phyloP scores from a whole-genome alignment of 257 asterid species.

The Jasminum sambac region DNA sequence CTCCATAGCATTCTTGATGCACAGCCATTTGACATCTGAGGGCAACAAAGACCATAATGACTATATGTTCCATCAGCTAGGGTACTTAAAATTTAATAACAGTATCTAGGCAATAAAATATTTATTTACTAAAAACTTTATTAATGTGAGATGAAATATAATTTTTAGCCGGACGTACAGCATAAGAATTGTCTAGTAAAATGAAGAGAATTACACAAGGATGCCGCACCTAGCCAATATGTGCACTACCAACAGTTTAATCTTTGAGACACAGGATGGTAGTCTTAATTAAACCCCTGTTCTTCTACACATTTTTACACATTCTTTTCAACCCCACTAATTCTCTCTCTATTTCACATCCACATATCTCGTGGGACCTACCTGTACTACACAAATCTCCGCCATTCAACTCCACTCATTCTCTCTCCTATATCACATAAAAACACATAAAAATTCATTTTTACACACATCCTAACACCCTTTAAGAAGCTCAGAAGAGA shows the following conservation, averaged over 20 bases:
- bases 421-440: too few species aligned
- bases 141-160: neutral
- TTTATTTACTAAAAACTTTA: neutral
- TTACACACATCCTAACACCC: too few species aligned
- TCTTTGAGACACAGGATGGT: neutral
- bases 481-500: neutral
- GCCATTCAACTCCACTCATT: too few species aligned
- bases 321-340: too few species aligned
- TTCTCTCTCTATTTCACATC: too few species aligned
- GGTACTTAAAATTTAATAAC: neutral
- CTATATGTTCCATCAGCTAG: slow-evolving; percentile 11
- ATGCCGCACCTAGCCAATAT: slow-evolving; percentile 1
- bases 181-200: slow-evolving; percentile 5
- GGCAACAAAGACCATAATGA: slow-evolving; percentile 27
- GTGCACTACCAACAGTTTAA: neutral
- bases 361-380: too few species aligned
- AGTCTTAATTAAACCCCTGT: slow-evolving; percentile 3
- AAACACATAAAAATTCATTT: too few species aligned
- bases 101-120: neutral
- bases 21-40: slow-evolving; percentile 98
- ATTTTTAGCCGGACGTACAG: neutral
- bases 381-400: too few species aligned
- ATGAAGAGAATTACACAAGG: neutral
- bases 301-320: too few species aligned
- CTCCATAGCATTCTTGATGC: slow-evolving; percentile 99